Conservation (phyloP, 2,329 filamentous ascomycete genomes). For the Rasamsonia emersonii region DNA sequence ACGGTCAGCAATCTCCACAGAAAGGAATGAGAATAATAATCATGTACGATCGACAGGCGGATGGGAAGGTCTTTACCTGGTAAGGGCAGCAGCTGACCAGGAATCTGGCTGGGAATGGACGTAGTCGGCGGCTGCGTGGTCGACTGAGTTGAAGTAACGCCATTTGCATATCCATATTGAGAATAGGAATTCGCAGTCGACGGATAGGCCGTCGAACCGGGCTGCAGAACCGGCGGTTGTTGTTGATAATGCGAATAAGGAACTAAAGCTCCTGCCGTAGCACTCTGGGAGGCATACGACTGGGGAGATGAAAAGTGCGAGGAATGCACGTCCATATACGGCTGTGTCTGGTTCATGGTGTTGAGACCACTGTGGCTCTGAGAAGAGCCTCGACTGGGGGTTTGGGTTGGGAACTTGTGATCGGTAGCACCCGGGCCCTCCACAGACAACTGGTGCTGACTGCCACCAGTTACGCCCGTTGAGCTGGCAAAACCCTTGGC, state of each 20-base stretch:
- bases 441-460: slow-evolving; percentile 24
- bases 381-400: slow-evolving; percentile 35
- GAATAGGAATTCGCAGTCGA: slow-evolving; percentile 49
- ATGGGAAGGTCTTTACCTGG: slow-evolving; percentile 34
- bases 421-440: slow-evolving; percentile 27
- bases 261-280: slow-evolving; percentile 62
- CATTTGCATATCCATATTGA: slow-evolving; percentile 64
- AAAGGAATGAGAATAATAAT: slow-evolving; percentile 1
- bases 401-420: slow-evolving; percentile 24
- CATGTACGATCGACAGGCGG: neutral
- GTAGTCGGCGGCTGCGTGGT: slow-evolving; percentile 60
- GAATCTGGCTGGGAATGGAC: slow-evolving; percentile 57
- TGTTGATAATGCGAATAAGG: slow-evolving; percentile 67
- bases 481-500: slow-evolving; percentile 66
- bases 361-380: slow-evolving; percentile 27
- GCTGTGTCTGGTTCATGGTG: slow-evolving; percentile 72
- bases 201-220: slow-evolving; percentile 60
- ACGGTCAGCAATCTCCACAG: slow-evolving; percentile 6
- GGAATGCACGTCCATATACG: slow-evolving; percentile 77
- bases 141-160: slow-evolving; percentile 69
- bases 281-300: slow-evolving; percentile 64
- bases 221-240: slow-evolving; percentile 67
- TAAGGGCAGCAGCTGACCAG: slow-evolving; percentile 63
- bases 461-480: slow-evolving; percentile 45
- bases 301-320: slow-evolving; percentile 71